These are phyloP conservation scores for Alternaria burnsii DNA, from an alignment of 2,329 filamentous ascomycete species.

Conservation along the genomic window DNA sequence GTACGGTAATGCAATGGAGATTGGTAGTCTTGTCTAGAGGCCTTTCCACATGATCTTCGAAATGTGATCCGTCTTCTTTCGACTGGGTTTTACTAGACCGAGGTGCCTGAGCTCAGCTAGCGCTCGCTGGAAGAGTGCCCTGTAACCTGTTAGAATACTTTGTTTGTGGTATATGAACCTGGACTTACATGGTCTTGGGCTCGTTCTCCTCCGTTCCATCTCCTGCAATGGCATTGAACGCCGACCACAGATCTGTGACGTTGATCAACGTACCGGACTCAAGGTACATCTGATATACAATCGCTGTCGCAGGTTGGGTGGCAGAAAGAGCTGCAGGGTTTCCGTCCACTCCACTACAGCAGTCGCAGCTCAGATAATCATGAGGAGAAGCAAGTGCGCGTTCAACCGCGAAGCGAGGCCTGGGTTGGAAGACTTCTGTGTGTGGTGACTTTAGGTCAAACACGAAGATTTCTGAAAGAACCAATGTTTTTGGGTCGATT, in stretches of 20 bases:
- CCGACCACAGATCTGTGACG: constrained; percentile 79
- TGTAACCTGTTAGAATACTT: constrained; percentile 29
- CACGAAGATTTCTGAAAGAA: constrained; percentile 76
- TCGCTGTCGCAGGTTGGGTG: constrained; percentile 73
- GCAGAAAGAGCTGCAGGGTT: constrained; percentile 59
- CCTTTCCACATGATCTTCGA: constrained; percentile 86
- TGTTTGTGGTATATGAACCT: not conserved
- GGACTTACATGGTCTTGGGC: constrained; percentile 57
- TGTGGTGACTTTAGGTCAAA: constrained; percentile 77
- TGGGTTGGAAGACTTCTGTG: constrained; percentile 77
- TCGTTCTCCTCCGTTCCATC: constrained; percentile 58
- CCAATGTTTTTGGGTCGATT: constrained; percentile 60
- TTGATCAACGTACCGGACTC: constrained; percentile 82
- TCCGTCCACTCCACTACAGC: constrained; percentile 62
- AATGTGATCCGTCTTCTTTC: constrained; percentile 91
- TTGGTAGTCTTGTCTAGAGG: constrained; percentile 54
- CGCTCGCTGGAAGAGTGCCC: constrained; percentile 81
- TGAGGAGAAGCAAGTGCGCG: constrained; percentile 75
- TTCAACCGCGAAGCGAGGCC: constrained; percentile 74
- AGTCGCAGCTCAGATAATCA: constrained; percentile 78
- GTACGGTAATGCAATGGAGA: constrained; percentile 2
- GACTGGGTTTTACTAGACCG: constrained; percentile 87
- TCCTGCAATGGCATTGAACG: constrained; percentile 72
- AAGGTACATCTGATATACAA: constrained; percentile 80
- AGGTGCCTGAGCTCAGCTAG: constrained; percentile 85